Evolutionary conservation across 2,329 filamentous ascomycete species (phyloP).

Genomic region (Thermothelomyces thermophilus): DNA sequence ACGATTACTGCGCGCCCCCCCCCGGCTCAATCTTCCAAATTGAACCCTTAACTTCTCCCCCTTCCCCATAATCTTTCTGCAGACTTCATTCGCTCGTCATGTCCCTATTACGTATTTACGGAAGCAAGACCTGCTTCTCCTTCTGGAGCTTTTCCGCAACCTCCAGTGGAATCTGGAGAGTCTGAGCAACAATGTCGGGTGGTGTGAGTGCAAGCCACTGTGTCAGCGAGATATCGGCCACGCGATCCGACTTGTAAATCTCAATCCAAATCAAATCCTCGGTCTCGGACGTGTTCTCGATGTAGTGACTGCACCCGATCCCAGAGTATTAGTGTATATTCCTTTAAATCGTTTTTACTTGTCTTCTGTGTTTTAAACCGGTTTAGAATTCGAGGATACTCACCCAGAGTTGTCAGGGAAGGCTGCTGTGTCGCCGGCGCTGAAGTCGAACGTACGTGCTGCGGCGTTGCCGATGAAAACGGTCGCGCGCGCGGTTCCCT

Average conservation of each 20-base stretch:
- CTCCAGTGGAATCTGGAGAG: constrained; percentile 51
- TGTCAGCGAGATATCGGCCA: constrained; percentile 59
- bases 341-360: no score
- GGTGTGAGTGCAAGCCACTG: constrained; percentile 67
- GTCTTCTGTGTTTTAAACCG: no score
- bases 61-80: no score
- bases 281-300: constrained; percentile 55
- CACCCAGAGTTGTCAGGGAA: constrained; percentile 59
- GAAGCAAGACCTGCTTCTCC: constrained; percentile 54
- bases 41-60: no score
- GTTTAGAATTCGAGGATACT: no score
- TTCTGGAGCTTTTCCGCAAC: constrained; percentile 53
- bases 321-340: no score
- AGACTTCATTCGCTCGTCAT: no score
- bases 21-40: no score
- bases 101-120: neutral
- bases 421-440: constrained; percentile 59
- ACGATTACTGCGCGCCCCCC: neutral
- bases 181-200: constrained; percentile 52
- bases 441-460: constrained; percentile 58
- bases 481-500: constrained; percentile 54
- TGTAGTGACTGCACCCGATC: constrained; percentile 45
- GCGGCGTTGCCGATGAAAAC: constrained; percentile 57
- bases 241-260: constrained; percentile 61
- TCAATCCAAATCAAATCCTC: constrained; percentile 63